A percentile compares a stretch with the other conserved stretches of the same genome.
phyloP scores from a whole-genome alignment of 169 alveolate species.

The Plasmodium fragile region DNA sequence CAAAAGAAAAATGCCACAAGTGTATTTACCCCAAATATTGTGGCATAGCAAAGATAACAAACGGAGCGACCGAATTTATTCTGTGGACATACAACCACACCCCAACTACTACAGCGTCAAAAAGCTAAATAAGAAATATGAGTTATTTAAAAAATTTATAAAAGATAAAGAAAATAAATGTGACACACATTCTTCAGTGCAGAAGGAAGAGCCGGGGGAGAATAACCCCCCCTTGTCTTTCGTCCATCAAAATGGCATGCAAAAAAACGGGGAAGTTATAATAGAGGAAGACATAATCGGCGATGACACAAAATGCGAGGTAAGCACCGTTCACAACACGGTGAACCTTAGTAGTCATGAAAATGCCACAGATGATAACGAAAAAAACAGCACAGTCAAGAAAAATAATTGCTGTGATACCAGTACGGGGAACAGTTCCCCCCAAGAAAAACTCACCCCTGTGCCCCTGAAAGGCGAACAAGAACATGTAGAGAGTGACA shows the following conservation, averaged over 20 bases:
- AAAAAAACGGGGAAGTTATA: conserved; percentile 12
- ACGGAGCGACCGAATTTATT: conserved; percentile 91
- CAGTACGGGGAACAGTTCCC: neutral
- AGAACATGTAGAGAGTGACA: neutral
- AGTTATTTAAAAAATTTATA: conserved; percentile 33
- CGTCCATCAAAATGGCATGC: neutral
- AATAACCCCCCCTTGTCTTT: conserved; percentile 10
- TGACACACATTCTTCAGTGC: neutral
- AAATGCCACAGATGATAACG: neutral
- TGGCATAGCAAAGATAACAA: conserved; percentile 94
- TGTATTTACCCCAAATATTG: conserved; percentile 90
- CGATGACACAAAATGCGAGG: neutral
- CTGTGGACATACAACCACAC: conserved; percentile 91
- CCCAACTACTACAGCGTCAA: conserved; percentile 75
- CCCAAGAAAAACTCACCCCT: neutral
- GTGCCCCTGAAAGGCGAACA: neutral
- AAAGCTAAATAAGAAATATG: conserved; percentile 60
- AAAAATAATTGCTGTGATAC: neutral
- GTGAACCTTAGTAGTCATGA: neutral
- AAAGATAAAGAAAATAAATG: conserved; percentile 43
- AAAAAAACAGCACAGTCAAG: neutral
- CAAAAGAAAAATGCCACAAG: conserved; percentile 86
- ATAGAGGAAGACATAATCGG: neutral
- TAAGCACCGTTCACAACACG: neutral
- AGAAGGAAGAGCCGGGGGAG: neutral